Base-by-base conservation (phyloP, 2,329 filamentous ascomycete genomes). In the Incumbomyces delicatus region DNA sequence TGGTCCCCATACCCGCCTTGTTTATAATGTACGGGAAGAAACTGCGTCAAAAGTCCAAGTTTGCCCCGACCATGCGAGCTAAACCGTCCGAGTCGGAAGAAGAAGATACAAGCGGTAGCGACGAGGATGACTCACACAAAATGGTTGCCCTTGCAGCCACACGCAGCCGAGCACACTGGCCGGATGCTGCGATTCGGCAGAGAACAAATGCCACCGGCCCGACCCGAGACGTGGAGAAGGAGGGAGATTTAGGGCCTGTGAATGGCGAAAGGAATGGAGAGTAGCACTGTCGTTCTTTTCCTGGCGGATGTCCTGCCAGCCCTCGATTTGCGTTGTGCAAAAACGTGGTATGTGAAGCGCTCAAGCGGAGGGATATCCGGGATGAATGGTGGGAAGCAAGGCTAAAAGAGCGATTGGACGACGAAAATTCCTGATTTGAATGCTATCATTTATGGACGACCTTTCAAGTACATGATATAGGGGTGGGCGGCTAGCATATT, bases 11-110 rank as follows among this genome's bases (percentile, higher is more conserved):
- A 37, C 65, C 66, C 0, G 45, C 68, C 11, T 47, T 54, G 4
- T 67, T 68, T 50, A 65, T 61, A 38, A 53, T 65, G 39, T 66
- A 57, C 33, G 57, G 60, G 33, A 44, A 57, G 41, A 56, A 57
- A 44, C 48, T 58, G 2, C 49, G 56, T 8, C 44, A 47, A 31
- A 59, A 51, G 47, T 57, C 50, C 35, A 51, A 57, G 38, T 59
- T 56, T 31, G 46, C 44, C 55, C 68, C 59, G 54, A 75, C 72
- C 31, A 71, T 64, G 48, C 74, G 74, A 50, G 72, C 66, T 36
- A 74, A 70, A 31, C 64, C 67, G 2, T 63, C 61, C 3, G 66
- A 63, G 3, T 63, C 61, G 3, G 66, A 62, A 3, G 54, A 50
- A 20, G 56, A 62, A 20, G 54, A 56, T 41, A 40, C 59, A 59